Evolutionary conservation across 179 eudicot species (phyloP), one percentile per base, ranked within the genome.

Genomic region (Amaranthus tricolor): DNA sequence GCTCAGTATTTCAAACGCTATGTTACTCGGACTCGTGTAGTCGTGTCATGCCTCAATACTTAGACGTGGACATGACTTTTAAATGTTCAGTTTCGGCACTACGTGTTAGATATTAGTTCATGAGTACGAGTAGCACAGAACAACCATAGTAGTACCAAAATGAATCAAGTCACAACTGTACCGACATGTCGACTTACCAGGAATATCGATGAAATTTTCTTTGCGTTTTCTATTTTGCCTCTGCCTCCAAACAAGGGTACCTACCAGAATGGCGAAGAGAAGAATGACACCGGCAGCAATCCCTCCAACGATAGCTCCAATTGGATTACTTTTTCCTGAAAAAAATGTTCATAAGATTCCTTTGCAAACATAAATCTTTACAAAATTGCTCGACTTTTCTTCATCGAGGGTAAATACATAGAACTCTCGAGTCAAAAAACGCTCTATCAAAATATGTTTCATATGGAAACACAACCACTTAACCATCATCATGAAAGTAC

Each of bases 251-350:
- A 77, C 76, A 74, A 80, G 77, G 73, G 77, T 68, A 57, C 80
- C 64, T 74, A 81, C 72, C 51, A 75, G 80, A 70, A 80, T 74
- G 54, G 86, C 79, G 62, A 83, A 70, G 53, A 83, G 70, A 43
- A 83, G 60, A 70, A 79, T 81, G 48, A 83, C 79, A 74, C 79
- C 81, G 24, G 79, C 84, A 74, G 82, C 81, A 51, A 83, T 78
- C 43, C 85, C 81, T n/a, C 83, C 85, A 56, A 83, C 83, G 69
- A 82, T 82, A 20, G 83, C 85, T 77, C 86, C 86, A 77, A 78
- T 71, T 12, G 83, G 78, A 55, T 77, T 69, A 55, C 74, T 80
- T 50, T 73, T 77, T 57, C 71, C 85, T 82, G 78, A 59, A 76
- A 17, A 31, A 55, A 10, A 60, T 40, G 17, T 72, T 24, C 3